Evolutionary conservation across 2,329 filamentous ascomycete species (phyloP), one percentile per base, ranked within the genome.

Genomic region (Penicillium sp.): DNA sequence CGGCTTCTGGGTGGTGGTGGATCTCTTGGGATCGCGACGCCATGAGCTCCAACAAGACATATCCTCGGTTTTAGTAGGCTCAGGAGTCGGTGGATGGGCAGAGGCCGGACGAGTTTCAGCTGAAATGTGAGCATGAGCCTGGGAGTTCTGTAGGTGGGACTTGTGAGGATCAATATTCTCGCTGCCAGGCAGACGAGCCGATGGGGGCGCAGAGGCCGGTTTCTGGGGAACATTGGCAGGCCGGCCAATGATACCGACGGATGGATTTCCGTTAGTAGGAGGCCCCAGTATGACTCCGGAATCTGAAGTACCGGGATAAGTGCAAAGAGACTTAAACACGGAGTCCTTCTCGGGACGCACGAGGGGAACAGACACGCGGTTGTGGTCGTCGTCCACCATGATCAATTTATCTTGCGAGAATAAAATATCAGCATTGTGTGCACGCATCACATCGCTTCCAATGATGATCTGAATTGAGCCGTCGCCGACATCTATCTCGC

Each of bases 341-440:
- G 75, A 76, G 49, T 95, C 88, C 60, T 95, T 85, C 67, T 97
- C 93, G 0, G 93, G 93, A 26, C 93, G 82, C 35, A 95, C 89
- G 57, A 98, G 85, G 2, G 93, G 93, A 31, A 98, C 84, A 15
- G 87, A 89, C 12, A 97, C 75, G 62, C 91, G 93, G 65, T 87
- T 88, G 40, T 85, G 80, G 51, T 95, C 88, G 63, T 88, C 86
- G 59, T 94, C 88, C 58, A 89, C 90, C 26, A 97, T 75, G 0
- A 86, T 85, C 75, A 98, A 81, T 56, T 85, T 85, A 63, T 95
- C 95, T 57, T 90, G 87, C 0, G 93, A 97, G 61, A 98, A 88
- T 21, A 97, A 72, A 10, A 98, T 78, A 65, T 97, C 93, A 22
- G 88, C 91, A 57, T 87, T 95, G 64, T 95, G 88, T 9, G 85